A percentile compares a stretch with the other conserved stretches of the same genome.
phyloP scores from a whole-genome alignment of 345 rosid species.

The Murraya koenigii region DNA sequence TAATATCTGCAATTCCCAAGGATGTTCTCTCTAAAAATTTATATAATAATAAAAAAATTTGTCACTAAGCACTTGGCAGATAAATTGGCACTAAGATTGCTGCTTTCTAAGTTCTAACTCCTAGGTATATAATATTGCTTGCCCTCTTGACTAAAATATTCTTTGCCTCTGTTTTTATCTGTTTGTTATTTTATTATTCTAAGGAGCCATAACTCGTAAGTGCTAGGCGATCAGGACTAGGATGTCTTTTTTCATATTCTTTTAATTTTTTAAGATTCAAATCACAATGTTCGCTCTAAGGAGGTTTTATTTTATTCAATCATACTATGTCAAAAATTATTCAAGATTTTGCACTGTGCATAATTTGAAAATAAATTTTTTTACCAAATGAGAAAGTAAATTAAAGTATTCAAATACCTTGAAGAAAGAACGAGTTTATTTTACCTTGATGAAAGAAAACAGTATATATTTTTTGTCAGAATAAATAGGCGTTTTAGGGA shows the following conservation, averaged over 20 bases:
- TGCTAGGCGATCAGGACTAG: not conserved
- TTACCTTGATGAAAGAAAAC: not conserved
- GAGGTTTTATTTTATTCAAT: not conserved
- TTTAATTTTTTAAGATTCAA: not conserved
- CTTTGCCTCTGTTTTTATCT: constrained; percentile 6
- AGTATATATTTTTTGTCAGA: too few relatives aligned
- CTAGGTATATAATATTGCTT: constrained; percentile 34
- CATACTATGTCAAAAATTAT: not conserved
- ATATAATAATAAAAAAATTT: constrained; percentile 27
- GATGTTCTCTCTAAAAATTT: constrained; percentile 32
- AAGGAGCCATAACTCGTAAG: not conserved
- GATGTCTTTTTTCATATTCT: not conserved
- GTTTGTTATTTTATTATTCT: constrained; percentile 2
- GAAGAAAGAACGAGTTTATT: not conserved
- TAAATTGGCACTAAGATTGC: constrained; percentile 22
- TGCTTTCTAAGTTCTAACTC: constrained; percentile 61
- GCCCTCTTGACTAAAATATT: constrained; percentile 8
- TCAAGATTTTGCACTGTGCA: not conserved
- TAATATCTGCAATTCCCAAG: constrained; percentile 53
- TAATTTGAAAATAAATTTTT: too few relatives aligned
- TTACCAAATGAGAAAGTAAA: too few relatives aligned
- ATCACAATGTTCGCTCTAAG: not conserved
- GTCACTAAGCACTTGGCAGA: constrained; percentile 53
- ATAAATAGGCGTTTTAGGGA: too few relatives aligned
- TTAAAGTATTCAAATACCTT: too few relatives aligned